Evolutionary conservation across 257 asterid genomes (phyloP).

Genomic region (Solanum bulbocastanum): DNA sequence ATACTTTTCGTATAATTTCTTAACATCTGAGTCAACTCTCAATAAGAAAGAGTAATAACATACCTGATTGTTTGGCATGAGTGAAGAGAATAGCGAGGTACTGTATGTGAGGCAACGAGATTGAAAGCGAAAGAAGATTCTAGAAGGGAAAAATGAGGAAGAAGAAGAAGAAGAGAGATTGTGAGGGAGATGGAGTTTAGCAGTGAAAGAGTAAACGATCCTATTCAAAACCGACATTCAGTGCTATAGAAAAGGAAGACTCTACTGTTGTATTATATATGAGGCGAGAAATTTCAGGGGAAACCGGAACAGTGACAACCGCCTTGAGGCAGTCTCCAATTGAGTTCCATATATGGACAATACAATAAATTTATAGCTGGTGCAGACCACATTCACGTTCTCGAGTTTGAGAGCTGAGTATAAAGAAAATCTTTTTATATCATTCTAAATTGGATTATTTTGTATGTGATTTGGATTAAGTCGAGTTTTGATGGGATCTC

Average conservation of each 20-base stretch:
- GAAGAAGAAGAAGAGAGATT: background rate
- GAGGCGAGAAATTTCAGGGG: background rate
- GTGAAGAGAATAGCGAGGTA: conserved; percentile 2
- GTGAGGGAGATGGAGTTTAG: background rate
- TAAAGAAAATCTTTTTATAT: no score
- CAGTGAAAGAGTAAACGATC: conserved; percentile 15
- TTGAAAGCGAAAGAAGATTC: conserved; percentile 10
- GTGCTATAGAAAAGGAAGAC: background rate
- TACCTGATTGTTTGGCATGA: conserved; percentile 64
- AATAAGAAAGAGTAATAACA: background rate
- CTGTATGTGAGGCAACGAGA: background rate
- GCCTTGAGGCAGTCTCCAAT: background rate
- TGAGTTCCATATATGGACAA: background rate
- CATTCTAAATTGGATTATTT: rapidly evolving
- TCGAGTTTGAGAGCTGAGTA: no score
- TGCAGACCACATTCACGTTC: no score
- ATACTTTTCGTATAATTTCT: background rate
- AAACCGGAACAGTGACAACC: background rate
- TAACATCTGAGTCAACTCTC: background rate
- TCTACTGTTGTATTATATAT: background rate
- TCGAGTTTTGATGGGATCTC: rapidly evolving
- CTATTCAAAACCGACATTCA: conserved; percentile 45
- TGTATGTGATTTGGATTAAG: no score
- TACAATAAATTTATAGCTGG: background rate
- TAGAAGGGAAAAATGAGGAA: background rate